A percentile compares a stretch with the other conserved stretches of the same genome.
These are phyloP conservation scores for Grifola frondosa DNA, from an alignment of 1,284 basidiomycete species.

Conservation along the genomic window DNA sequence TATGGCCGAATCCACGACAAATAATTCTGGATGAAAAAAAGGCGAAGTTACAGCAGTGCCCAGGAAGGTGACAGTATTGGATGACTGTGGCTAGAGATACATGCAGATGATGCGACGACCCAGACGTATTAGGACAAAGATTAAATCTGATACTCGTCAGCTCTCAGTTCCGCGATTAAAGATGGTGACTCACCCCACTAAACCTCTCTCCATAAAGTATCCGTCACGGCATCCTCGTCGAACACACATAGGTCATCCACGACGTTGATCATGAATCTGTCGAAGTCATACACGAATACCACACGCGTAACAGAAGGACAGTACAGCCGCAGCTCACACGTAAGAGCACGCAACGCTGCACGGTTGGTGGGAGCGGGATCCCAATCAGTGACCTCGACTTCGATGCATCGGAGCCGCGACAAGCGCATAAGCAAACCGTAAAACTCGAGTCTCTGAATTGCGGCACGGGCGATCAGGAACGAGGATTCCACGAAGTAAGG, in stretches of 20 bases:
- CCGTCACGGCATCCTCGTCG: slow-evolving; percentile 42
- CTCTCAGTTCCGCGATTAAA: too few species aligned
- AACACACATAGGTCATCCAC: slow-evolving; percentile 42
- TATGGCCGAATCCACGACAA: too few species aligned
- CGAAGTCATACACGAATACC: slow-evolving; percentile 61
- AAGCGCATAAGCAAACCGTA: slow-evolving; percentile 58
- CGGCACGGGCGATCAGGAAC: slow-evolving; percentile 25
- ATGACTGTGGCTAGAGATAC: too few species aligned
- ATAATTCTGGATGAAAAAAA: too few species aligned
- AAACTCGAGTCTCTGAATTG: slow-evolving; percentile 60
- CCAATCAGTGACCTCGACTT: slow-evolving; percentile 66
- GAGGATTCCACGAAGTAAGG: slow-evolving; percentile 5
- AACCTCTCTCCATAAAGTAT: slow-evolving; percentile 53
- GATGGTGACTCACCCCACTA: slow-evolving; percentile 25
- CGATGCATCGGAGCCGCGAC: slow-evolving; percentile 48
- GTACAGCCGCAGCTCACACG: slow-evolving; percentile 58
- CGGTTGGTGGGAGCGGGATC: slow-evolving; percentile 51
- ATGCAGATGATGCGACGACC: too few species aligned
- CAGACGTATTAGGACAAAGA: too few species aligned
- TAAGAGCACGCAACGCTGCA: slow-evolving; percentile 53
- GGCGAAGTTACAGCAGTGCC: too few species aligned
- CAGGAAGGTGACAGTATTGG: too few species aligned
- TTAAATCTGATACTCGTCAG: too few species aligned
- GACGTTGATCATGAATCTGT: slow-evolving; percentile 49
- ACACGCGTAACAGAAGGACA: slow-evolving; percentile 48